Evolutionary conservation across 768 basidiomycete species (phyloP).

Genomic region (Boletellus ananiceps): DNA sequence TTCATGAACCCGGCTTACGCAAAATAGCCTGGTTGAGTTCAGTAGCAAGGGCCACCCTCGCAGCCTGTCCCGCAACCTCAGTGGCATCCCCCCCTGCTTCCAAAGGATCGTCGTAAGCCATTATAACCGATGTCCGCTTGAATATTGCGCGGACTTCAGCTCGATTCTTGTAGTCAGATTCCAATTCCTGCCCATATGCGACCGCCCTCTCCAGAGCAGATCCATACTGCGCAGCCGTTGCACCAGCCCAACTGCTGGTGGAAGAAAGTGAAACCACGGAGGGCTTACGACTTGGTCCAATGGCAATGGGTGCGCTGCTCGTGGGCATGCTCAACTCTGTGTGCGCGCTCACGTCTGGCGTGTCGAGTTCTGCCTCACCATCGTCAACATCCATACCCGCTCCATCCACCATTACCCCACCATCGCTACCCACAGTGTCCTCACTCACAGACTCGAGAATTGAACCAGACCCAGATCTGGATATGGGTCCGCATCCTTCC

Average conservation of each 20-base stretch:
- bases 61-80: conserved; percentile 63
- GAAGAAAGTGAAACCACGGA: conserved; percentile 27
- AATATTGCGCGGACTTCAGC: conserved; percentile 62
- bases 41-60: conserved; percentile 61
- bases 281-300: conserved; percentile 28
- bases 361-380: conserved; percentile 32
- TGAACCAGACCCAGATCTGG: conserved; percentile 24
- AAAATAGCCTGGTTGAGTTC: conserved; percentile 82
- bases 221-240: conserved; percentile 43
- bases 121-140: conserved; percentile 71
- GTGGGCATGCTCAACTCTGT: conserved; percentile 11
- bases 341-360: conserved; percentile 7
- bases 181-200: conserved; percentile 66
- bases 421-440: conserved; percentile 34
- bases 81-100: conserved; percentile 61
- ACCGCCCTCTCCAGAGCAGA: conserved; percentile 62
- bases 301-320: conserved; percentile 26
- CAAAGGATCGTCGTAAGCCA: conserved; percentile 74
- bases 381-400: conserved; percentile 59
- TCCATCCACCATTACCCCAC: conserved; percentile 39
- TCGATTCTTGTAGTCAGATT: conserved; percentile 63
- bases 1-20: conserved; percentile 43
- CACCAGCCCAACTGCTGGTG: conserved; percentile 20
- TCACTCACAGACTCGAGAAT: conserved; percentile 30
- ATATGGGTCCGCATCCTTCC: conserved; percentile 23